Evolutionary conservation across 148 eudicot species (phyloP).

Genomic region (Rhododendron vialii): DNA sequence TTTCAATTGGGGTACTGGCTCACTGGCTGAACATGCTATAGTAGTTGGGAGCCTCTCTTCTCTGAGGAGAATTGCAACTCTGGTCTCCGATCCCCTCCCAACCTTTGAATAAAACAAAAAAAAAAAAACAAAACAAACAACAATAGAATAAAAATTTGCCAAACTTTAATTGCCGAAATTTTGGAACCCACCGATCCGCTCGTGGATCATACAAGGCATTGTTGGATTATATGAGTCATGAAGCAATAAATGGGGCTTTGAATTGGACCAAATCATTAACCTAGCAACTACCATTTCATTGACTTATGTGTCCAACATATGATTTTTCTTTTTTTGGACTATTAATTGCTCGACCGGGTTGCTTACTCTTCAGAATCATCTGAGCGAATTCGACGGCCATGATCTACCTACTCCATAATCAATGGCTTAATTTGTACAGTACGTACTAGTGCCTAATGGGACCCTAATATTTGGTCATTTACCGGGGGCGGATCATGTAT

Average conservation of each 20-base stretch:
- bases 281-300: neutral
- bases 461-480: neutral
- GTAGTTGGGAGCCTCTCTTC: no score
- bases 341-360: neutral
- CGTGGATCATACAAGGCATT: no score
- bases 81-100: no score
- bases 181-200: no score
- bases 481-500: neutral
- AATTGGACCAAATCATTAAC: neutral
- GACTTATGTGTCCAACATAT: neutral
- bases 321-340: neutral
- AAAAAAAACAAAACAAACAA: no score
- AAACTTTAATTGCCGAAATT: no score
- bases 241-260: neutral
- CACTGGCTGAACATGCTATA: no score
- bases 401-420: neutral
- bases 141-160: no score
- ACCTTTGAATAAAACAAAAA: no score
- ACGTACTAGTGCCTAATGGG: neutral
- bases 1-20: no score
- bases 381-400: neutral
- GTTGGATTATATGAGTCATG: no score
- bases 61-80: no score
- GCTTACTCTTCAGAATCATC: neutral
- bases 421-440: neutral